Conservation (phyloP, 2,329 filamentous ascomycete genomes). For the Epichloe uncinata region DNA sequence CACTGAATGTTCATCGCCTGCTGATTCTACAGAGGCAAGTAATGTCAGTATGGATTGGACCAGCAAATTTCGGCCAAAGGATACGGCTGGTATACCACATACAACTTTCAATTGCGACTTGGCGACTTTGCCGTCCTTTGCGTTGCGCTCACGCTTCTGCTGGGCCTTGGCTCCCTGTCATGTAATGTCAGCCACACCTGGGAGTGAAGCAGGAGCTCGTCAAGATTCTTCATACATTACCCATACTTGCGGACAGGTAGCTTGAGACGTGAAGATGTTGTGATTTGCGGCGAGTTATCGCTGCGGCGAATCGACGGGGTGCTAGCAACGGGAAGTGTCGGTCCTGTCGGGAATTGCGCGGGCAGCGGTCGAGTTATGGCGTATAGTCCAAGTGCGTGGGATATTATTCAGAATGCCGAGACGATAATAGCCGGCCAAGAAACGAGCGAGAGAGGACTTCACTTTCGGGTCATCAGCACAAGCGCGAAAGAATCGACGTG, state of each 20-base stretch:
- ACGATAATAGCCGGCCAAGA: neutral
- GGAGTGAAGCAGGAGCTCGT: neutral
- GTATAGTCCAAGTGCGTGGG: neutral
- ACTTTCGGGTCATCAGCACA: too few relatives aligned
- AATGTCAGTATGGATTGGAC: neutral
- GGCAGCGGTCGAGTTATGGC: neutral
- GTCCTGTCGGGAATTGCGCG: neutral
- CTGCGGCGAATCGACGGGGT: too few relatives aligned
- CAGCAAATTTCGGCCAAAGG: neutral
- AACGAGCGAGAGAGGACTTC: too few relatives aligned
- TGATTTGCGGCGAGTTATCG: too few relatives aligned
- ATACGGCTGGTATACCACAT: constrained; percentile 20
- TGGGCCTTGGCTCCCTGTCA: constrained; percentile 49
- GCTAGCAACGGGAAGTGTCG: too few relatives aligned
- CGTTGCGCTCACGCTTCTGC: constrained; percentile 61
- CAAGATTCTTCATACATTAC: constrained; percentile 1
- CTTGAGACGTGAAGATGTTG: neutral
- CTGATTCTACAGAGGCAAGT: constrained; percentile 46
- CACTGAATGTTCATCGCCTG: constrained; percentile 67
- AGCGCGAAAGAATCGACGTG: neutral
- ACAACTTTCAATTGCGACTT: constrained; percentile 59
- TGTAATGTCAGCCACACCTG: neutral
- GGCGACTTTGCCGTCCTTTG: constrained; percentile 42
- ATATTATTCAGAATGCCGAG: neutral
- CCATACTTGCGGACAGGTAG: neutral